Evolutionary conservation across 345 rosid species (phyloP), one percentile per base, ranked within the genome.

Genomic region (Lepidium sativum): DNA sequence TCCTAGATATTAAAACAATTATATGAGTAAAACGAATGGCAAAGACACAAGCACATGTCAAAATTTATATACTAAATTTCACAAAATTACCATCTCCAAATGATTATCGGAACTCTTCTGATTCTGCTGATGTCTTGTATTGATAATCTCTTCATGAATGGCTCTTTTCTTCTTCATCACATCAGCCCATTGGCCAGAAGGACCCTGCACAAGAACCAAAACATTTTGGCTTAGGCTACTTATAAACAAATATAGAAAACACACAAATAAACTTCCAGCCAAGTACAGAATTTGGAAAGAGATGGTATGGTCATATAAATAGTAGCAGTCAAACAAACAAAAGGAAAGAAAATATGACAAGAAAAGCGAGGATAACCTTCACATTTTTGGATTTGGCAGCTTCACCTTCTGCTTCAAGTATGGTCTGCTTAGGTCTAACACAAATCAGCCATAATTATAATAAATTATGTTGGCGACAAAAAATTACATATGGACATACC

Each of bases 341-440:
- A 18, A 38, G 14, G 18, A 45, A 50, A 11, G 18, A n/a, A 60
- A 39, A 40, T 5, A 56, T 8, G 9, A 13, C 8, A 37, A 8
- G 21, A 59, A 44, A 58, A 29, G 35, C 8, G 38, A 37, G 41
- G 29, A 55, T 68, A 71, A 89, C 98, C 96, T 82, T 69, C 51
- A 50, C 10, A 77, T 81, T 75, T 75, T 90, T 94, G 54, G 88
- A 86, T 76, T 78, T 90, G 68, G 92, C 78, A 60, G 92, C 84
- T 76, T 84, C 96, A 71, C 96, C 97, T 86, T 94, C 97, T 61
- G 97, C 86, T 81, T 94, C 99, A 78, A 94, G 75, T 75, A 94
- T 83, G 18, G 99, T 94, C 80, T 86, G 97, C 84, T 86, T 94
- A 31, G 97, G 99, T 74, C 99, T 94, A 77, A 67, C 29, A 78